phyloP scores from a whole-genome alignment of 352 stramenopile genomes.

The Blastocystis sp. region DNA sequence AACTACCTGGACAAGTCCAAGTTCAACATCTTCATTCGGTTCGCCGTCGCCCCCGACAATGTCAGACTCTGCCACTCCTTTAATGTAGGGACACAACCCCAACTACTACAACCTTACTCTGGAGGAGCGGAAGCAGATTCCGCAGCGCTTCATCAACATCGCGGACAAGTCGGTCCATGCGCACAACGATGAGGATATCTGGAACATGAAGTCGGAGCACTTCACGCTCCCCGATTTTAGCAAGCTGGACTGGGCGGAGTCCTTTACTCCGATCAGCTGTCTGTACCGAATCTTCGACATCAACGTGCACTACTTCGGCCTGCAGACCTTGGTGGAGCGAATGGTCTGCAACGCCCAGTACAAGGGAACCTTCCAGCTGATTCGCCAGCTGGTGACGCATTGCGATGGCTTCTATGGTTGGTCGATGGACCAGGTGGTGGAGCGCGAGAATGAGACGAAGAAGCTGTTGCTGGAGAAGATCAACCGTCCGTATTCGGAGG shows the following conservation, averaged over 20 bases:
- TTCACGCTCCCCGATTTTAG: constrained; percentile 22
- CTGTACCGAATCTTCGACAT: constrained; percentile 52
- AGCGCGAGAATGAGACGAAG: constrained; percentile 35
- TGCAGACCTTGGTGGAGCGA: constrained; percentile 26
- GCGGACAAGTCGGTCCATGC: neutral
- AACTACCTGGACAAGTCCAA: constrained; percentile 37
- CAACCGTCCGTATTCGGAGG: neutral
- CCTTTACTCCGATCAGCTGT: neutral
- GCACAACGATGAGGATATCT: constrained; percentile 11
- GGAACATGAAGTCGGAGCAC: constrained; percentile 16
- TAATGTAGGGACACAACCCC: neutral
- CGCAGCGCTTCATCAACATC: constrained; percentile 34
- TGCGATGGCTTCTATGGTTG: constrained; percentile 51
- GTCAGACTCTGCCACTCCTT: neutral
- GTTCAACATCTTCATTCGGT: constrained; percentile 52
- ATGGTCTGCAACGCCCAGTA: constrained; percentile 49
- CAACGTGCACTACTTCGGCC: constrained; percentile 46
- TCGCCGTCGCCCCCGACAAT: constrained; percentile 27
- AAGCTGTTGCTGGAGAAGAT: constrained; percentile 39
- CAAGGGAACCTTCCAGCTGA: constrained; percentile 51
- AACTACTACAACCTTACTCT: constrained; percentile 19
- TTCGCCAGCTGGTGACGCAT: constrained; percentile 32
- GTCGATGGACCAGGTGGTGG: constrained; percentile 40
- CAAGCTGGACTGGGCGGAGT: constrained; percentile 3
- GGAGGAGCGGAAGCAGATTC: constrained; percentile 16